Evolutionary conservation across 768 basidiomycete genomes (phyloP).

Genomic region (Calocybe cyanea): DNA sequence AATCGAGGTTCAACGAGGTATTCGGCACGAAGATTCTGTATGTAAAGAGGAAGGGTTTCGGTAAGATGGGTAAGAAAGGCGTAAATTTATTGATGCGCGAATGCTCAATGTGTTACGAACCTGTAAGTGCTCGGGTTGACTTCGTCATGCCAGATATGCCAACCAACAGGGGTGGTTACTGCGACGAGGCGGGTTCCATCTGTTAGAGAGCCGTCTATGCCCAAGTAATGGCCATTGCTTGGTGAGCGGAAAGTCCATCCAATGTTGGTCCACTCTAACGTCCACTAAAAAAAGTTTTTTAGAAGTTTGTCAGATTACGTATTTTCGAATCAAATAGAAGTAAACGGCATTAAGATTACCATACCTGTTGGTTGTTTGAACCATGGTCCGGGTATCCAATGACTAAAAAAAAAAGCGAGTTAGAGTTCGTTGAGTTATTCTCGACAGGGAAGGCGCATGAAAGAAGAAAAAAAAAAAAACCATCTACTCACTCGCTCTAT

Average conservation of each 20-base stretch:
- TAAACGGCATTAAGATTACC: neutral
- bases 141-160: constrained; percentile 50
- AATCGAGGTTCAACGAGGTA: constrained; percentile 42
- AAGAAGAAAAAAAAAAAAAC: neutral
- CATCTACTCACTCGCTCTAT: constrained; percentile 37
- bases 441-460: too few relatives aligned
- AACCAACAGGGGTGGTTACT: constrained; percentile 30
- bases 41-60: neutral
- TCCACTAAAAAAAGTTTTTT: constrained; percentile 39
- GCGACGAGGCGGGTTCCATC: constrained; percentile 42
- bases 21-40: constrained; percentile 42
- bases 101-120: constrained; percentile 30
- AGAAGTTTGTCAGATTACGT: neutral
- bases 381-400: constrained; percentile 43
- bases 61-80: neutral
- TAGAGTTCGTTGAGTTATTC: neutral
- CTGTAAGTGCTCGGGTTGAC: constrained; percentile 33
- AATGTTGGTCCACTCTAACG: constrained; percentile 31
- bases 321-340: neutral
- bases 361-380: constrained; percentile 48
- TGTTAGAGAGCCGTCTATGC: constrained; percentile 29
- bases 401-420: constrained; percentile 26
- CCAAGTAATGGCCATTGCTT: constrained; percentile 38
- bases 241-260: constrained; percentile 42
- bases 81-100: too few relatives aligned